Evolutionary conservation across 371 early-diverging fungal genomes (phyloP).

Genomic region (Mortierella sp.): DNA sequence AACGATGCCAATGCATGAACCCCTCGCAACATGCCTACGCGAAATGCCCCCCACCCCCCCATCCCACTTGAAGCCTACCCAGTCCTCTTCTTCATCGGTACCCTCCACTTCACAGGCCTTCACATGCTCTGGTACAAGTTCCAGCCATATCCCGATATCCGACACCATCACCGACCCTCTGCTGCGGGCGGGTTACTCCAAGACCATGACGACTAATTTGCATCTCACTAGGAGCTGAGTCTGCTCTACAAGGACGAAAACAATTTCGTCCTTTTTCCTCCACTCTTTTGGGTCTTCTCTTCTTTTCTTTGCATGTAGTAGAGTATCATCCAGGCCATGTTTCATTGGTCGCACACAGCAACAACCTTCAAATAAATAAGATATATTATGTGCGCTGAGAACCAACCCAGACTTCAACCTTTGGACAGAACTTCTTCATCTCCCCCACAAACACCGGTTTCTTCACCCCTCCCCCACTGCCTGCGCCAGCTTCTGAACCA

Average conservation of each 20-base stretch:
- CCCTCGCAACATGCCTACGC: not conserved
- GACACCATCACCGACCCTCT: not conserved
- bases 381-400: not conserved
- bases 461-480: not conserved
- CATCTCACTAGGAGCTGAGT: not conserved
- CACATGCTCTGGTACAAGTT: not conserved
- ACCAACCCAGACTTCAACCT: not conserved
- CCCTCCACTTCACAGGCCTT: not conserved
- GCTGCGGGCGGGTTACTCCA: not conserved
- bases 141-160: not conserved
- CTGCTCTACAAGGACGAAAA: too few relatives aligned
- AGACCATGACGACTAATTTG: not conserved
- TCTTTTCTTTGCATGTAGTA: too few relatives aligned
- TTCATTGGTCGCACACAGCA: too few relatives aligned
- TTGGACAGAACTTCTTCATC: not conserved
- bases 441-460: not conserved
- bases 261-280: too few relatives aligned
- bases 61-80: not conserved
- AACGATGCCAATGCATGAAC: not conserved
- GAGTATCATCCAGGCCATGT: too few relatives aligned
- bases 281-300: too few relatives aligned
- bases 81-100: not conserved
- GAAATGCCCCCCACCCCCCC: not conserved
- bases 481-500: not conserved
- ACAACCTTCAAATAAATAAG: not conserved